phyloP scores from a whole-genome alignment of 352 stramenopile species.

The Salisapilia sapeloensis region DNA sequence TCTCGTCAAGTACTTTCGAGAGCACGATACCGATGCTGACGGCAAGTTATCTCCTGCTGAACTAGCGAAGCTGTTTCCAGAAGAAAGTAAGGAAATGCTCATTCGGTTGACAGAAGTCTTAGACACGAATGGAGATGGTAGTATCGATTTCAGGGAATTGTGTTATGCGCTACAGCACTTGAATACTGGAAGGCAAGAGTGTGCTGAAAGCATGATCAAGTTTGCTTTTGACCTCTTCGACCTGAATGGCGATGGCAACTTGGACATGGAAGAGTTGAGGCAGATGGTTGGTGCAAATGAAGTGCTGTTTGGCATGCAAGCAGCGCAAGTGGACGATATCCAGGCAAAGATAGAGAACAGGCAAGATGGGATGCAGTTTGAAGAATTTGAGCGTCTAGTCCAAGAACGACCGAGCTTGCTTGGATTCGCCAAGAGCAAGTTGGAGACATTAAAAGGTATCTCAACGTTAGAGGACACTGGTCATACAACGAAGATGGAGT shows the following conservation, averaged over 20 bases:
- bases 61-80: conserved; percentile 22
- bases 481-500: too few species aligned
- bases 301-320: conserved; percentile 21
- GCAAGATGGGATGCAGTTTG: conserved; percentile 12
- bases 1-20: conserved; percentile 38
- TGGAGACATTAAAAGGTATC: too few species aligned
- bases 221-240: conserved; percentile 58
- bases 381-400: conserved; percentile 22
- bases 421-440: conserved; percentile 20
- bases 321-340: conserved; percentile 8
- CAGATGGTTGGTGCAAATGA: conserved; percentile 26
- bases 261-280: conserved; percentile 28
- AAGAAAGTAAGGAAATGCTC: conserved; percentile 26
- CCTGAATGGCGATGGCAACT: conserved; percentile 28
- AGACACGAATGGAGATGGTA: conserved; percentile 33
- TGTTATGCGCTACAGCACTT: conserved; percentile 36
- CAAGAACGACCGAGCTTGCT: conserved; percentile 19
- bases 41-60: conserved; percentile 51
- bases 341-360: conserved; percentile 8
- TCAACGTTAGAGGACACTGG: too few species aligned
- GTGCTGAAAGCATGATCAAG: conserved; percentile 16
- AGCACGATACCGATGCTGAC: conserved; percentile 35
- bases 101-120: conserved; percentile 39
- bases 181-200: conserved; percentile 13
- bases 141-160: conserved; percentile 59